These are phyloP conservation scores for Blastobotrys apis DNA, from an alignment of 1,139 yeast genomes.

Conservation along the genomic window DNA sequence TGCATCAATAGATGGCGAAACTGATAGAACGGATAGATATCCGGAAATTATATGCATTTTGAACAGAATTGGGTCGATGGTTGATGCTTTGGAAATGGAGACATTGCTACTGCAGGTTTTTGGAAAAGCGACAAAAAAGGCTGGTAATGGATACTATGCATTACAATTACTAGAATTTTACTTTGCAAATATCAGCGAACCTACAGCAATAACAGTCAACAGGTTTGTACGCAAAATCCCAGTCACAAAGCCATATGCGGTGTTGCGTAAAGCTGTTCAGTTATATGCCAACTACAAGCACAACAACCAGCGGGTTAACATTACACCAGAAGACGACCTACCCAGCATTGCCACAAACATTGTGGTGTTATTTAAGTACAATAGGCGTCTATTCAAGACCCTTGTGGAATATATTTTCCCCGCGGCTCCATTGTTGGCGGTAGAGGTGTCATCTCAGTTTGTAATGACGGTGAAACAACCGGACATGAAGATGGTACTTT, in stretches of 20 bases:
- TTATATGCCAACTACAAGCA: constrained; percentile 8
- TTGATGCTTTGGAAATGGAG: not conserved
- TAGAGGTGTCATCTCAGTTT: constrained; percentile 10
- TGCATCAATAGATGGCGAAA: not conserved
- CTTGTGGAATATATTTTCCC: constrained; percentile 11
- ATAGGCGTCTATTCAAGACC: constrained; percentile 1
- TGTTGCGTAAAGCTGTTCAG: constrained; percentile 6
- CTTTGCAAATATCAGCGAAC: not conserved
- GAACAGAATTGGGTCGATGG: not conserved
- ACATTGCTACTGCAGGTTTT: not conserved
- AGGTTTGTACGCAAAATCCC: constrained; percentile 3
- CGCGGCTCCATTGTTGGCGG: constrained; percentile 8
- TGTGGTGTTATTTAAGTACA: constrained; percentile 2
- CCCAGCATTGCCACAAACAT: constrained; percentile 3
- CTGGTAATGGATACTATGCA: not conserved
- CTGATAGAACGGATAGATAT: not conserved
- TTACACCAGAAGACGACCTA: constrained; percentile 2
- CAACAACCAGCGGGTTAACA: not conserved
- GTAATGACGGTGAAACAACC: not conserved
- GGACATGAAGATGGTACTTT: constrained; percentile 10
- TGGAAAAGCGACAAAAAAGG: not conserved
- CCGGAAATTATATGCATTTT: constrained; percentile 1
- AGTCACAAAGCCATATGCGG: not conserved
- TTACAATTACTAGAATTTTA: constrained; percentile 4
- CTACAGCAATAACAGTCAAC: not conserved